These are phyloP conservation scores for Termitomyces sp. DNA, from an alignment of 768 basidiomycete species.

Conservation along the genomic window DNA sequence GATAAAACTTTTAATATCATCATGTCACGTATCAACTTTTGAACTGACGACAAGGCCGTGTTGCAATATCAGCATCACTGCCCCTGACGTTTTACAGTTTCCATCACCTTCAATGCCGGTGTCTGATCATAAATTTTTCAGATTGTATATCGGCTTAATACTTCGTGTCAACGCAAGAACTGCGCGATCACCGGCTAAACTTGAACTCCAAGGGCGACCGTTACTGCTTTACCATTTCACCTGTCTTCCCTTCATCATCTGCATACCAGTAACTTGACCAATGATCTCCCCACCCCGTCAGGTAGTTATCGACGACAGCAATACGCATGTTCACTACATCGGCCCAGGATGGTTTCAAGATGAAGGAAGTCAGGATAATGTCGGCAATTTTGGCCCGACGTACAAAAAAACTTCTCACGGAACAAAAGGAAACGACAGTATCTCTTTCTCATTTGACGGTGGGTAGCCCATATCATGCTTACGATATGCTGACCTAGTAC, in stretches of 20 bases:
- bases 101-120: no score
- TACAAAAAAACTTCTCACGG: constrained; percentile 9
- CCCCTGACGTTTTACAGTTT: no score
- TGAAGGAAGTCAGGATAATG: not conserved
- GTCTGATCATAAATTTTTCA: no score
- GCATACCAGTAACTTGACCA: not conserved
- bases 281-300: not conserved
- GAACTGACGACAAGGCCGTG: no score
- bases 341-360: not conserved
- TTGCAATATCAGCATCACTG: no score
- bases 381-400: not conserved
- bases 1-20: no score
- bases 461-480: not conserved
- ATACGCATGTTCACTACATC: constrained; percentile 17
- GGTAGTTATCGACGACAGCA: not conserved
- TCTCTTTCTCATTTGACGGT: constrained; percentile 27
- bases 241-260: not conserved
- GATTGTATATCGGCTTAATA: no score
- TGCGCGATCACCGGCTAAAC: no score
- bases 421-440: constrained; percentile 20
- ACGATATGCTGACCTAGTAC: not conserved
- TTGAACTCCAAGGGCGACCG: not conserved
- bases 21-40: no score
- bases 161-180: no score
- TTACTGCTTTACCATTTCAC: not conserved